Evolutionary conservation across 495 filamentous ascomycete genomes (phyloP).

Genomic region (Thermochaetoides thermophila): DNA sequence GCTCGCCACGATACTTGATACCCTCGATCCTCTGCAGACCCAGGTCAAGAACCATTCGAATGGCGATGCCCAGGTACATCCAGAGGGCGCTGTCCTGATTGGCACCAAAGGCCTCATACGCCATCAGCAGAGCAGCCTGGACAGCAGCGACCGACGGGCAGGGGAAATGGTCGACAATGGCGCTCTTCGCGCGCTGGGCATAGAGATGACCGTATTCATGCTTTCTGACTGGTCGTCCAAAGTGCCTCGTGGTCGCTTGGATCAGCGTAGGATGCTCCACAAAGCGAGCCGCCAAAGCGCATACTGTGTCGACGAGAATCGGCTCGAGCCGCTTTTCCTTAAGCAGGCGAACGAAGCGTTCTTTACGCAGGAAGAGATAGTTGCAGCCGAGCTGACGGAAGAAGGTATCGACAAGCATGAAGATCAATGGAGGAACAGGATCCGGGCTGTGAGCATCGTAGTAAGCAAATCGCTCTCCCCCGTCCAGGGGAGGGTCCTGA

Average conservation of each 20-base stretch:
- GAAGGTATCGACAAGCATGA: conserved; percentile 60
- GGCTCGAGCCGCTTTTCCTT: conserved; percentile 67
- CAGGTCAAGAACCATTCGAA: conserved; percentile 74
- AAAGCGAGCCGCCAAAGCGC: conserved; percentile 67
- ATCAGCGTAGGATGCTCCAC: conserved; percentile 51
- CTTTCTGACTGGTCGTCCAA: too few species aligned
- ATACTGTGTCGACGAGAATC: conserved; percentile 77
- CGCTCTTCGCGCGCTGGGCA: conserved; percentile 59
- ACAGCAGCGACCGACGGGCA: conserved; percentile 67
- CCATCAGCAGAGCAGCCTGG: conserved; percentile 65
- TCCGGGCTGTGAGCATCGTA: conserved; percentile 58
- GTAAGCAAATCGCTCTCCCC: too few species aligned
- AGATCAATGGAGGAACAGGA: conserved; percentile 56
- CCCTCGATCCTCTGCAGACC: conserved; percentile 68
- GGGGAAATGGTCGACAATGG: conserved; percentile 59
- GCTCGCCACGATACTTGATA: conserved; percentile 49
- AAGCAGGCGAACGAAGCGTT: conserved; percentile 52
- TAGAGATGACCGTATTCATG: conserved; percentile 56
- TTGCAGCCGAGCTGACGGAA: conserved; percentile 66
- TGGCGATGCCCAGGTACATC: conserved; percentile 79
- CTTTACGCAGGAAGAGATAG: conserved; percentile 62
- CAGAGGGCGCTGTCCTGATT: conserved; percentile 77
- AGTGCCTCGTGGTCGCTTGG: too few species aligned
- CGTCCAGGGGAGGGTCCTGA: conserved; percentile 58
- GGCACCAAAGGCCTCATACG: conserved; percentile 74